Conservation (phyloP, 306 rosid genomes). For the Elaeagnus macrophylla region DNA sequence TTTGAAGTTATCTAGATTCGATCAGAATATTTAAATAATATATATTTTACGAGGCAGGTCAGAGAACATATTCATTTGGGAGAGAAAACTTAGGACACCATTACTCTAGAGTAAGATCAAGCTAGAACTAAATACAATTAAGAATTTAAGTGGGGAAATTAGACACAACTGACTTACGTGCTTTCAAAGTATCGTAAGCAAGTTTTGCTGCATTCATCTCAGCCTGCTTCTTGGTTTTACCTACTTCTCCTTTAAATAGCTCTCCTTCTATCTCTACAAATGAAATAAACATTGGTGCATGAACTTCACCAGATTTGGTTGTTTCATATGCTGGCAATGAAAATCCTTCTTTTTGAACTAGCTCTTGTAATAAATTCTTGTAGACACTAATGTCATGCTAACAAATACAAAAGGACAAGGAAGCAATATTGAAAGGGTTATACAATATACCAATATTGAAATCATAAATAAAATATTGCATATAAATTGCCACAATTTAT, state of each 20-base stretch:
- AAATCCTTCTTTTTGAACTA: constrained; percentile 51
- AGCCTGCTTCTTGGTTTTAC: constrained; percentile 65
- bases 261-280: constrained; percentile 53
- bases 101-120: neutral
- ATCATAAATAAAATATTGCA: constrained; percentile 7
- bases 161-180: constrained; percentile 16
- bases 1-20: no score
- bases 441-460: neutral
- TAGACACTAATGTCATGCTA: constrained; percentile 47
- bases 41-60: no score
- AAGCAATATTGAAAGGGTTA: neutral
- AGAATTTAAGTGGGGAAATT: neutral
- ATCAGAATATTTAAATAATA: no score
- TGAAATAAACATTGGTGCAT: constrained; percentile 50
- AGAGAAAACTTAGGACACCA: neutral
- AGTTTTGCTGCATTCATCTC: constrained; percentile 76
- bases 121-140: neutral
- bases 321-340: constrained; percentile 45
- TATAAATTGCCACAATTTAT: constrained; percentile 9
- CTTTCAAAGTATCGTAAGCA: constrained; percentile 52
- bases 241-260: constrained; percentile 46
- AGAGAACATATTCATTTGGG: no score
- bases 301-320: constrained; percentile 42
- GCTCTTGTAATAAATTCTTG: constrained; percentile 78
- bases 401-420: neutral